Evolutionary conservation across 208 protist genomes (phyloP).

Genomic region (Trypanosoma boissoni): DNA sequence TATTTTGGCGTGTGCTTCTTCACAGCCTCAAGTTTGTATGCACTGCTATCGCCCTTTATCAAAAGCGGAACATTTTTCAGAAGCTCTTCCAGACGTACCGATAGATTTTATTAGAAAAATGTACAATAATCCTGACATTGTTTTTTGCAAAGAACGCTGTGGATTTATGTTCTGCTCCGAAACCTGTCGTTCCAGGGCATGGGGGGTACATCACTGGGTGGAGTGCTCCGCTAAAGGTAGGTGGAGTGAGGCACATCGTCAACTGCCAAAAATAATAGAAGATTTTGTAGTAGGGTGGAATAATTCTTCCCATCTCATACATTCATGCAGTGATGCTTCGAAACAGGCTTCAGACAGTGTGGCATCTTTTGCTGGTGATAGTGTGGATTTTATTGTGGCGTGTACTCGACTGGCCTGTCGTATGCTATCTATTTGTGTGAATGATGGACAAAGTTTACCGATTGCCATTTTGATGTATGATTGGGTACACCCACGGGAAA

Average conservation of each 20-base stretch:
- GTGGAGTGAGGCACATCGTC: conserved; percentile 45
- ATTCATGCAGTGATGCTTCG: background rate
- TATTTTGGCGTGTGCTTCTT: background rate
- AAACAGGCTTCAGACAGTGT: background rate
- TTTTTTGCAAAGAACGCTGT: conserved; percentile 59
- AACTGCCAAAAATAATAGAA: conserved; percentile 5
- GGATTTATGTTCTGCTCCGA: conserved; percentile 65
- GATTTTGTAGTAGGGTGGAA: conserved; percentile 10
- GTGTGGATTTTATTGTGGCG: conserved; percentile 30
- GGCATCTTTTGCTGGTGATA: conserved; percentile 16
- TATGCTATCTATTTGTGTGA: conserved; percentile 66
- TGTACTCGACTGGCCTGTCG: conserved; percentile 56
- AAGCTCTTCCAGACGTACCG: conserved; percentile 32
- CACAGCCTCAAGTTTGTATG: conserved; percentile 30
- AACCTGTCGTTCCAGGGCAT: conserved; percentile 59
- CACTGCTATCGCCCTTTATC: conserved; percentile 57
- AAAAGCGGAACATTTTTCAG: conserved; percentile 27
- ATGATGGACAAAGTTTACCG: conserved; percentile 38
- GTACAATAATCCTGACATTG: conserved; percentile 27
- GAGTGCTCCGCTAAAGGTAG: conserved; percentile 58
- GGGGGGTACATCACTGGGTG: conserved; percentile 73
- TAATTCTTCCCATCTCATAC: background rate
- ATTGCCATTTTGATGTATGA: conserved; percentile 58
- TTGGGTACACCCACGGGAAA: conserved; percentile 40
- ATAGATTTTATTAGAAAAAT: conserved; percentile 36